These are phyloP conservation scores for Diaporthe capsici DNA, from an alignment of 2,329 filamentous ascomycete species.

Conservation along the genomic window DNA sequence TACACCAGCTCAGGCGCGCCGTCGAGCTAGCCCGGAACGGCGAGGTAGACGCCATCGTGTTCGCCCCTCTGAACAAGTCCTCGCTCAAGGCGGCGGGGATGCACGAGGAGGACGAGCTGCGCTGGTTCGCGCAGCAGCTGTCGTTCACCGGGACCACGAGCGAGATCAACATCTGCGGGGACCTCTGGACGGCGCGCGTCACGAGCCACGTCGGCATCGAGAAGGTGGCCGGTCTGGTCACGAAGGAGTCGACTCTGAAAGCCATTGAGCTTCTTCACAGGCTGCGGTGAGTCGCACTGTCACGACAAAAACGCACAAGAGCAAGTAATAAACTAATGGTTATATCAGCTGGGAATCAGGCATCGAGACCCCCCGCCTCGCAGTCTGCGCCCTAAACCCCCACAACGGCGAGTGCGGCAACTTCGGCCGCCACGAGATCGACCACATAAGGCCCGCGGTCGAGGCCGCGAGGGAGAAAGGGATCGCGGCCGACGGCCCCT, in stretches of 20 bases:
- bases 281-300: constrained; percentile 43
- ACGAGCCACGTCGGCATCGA: constrained; percentile 52
- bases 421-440: constrained; percentile 52
- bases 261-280: constrained; percentile 49
- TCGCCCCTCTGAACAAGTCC: constrained; percentile 52
- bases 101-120: constrained; percentile 53
- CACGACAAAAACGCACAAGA: not conserved
- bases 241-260: constrained; percentile 46
- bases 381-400: constrained; percentile 52
- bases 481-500: constrained; percentile 50
- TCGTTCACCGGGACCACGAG: constrained; percentile 49
- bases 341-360: constrained; percentile 49
- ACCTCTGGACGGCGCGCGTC: constrained; percentile 50
- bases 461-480: constrained; percentile 45
- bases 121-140: constrained; percentile 53
- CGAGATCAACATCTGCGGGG: constrained; percentile 51
- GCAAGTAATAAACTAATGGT: not conserved
- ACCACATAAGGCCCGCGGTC: constrained; percentile 50
- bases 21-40: constrained; percentile 46
- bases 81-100: constrained; percentile 52
- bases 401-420: constrained; percentile 53
- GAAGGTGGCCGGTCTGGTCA: constrained; percentile 49
- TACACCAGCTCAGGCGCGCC: constrained; percentile 50
- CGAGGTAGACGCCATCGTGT: constrained; percentile 47
- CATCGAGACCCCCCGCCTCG: constrained; percentile 49